Percentiles rank a stretch among this genome's conserved stretches.
Evolutionary conservation across 1,139 yeast species (phyloP).

Genomic region (Hansenula lynferdii): DNA sequence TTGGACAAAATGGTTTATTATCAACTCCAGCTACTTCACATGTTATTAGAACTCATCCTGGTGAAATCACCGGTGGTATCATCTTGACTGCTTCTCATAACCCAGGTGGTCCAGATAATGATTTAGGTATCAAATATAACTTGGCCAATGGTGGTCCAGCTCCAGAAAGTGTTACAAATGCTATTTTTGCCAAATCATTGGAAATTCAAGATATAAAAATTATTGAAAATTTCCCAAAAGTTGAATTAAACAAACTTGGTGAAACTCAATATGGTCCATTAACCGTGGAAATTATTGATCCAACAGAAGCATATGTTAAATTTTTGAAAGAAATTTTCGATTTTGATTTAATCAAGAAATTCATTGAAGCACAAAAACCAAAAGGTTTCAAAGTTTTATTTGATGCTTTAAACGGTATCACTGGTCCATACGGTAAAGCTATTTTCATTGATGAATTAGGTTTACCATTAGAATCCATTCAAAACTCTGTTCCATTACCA

Average conservation of each 20-base stretch:
- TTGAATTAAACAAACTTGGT: conserved; percentile 64
- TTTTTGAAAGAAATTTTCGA: conserved; percentile 87
- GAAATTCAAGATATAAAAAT: conserved; percentile 57
- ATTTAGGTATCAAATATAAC: conserved; percentile 94
- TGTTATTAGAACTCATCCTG: conserved; percentile 63
- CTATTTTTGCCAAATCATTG: conserved; percentile 70
- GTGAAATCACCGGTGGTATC: conserved; percentile 86
- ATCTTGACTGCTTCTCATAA: conserved; percentile 96
- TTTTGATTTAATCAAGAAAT: conserved; percentile 72
- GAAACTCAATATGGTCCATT: conserved; percentile 42
- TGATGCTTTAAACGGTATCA: conserved; percentile 92
- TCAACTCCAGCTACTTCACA: conserved; percentile 97
- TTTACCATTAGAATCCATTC: conserved; percentile 62
- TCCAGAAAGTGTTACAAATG: conserved; percentile 91
- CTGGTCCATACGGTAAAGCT: conserved; percentile 92
- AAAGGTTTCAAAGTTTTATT: conserved; percentile 70
- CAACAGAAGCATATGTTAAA: conserved; percentile 71
- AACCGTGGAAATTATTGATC: conserved; percentile 75
- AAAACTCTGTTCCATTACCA: conserved; percentile 72
- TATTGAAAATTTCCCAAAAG: conserved; percentile 43
- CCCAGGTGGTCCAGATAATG: conserved; percentile 96
- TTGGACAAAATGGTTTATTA: conserved; percentile 84
- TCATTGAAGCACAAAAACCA: conserved; percentile 47
- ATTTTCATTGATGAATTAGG: conserved; percentile 85
- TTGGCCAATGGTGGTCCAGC: conserved; percentile 98